Evolutionary conservation across 805 yeast species (phyloP), one percentile per base, ranked within the genome.

Genomic region (Candida germanica): DNA sequence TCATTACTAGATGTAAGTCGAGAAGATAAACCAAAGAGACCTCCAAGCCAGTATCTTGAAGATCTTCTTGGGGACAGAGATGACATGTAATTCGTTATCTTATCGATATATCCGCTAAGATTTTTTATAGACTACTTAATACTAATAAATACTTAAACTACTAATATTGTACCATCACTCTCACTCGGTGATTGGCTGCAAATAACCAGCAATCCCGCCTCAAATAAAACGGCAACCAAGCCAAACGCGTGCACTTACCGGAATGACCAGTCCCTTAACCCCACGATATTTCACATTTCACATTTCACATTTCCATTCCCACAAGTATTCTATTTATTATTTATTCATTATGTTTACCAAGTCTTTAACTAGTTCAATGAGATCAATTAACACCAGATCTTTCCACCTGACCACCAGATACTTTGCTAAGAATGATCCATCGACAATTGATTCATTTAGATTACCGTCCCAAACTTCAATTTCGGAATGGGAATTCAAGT

Each of bases 391-490:
- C 6, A 33, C 26, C 24, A 35, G 35, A 26, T 29, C 38, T 3
- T n/a, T 31, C 14, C 33, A 28, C 18, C 20, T 10, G 5, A 17
- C 31, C 8, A 4, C 13, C 6, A 16, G 34, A n/a, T 13, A 18
- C 3, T 39, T 39, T 13, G 77, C 79, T 23, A 79, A 79, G 50
- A 79, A 79, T 33, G 83, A 78, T 47, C 36, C 58, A 4, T 77
- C 83, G 6, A 71, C 77, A 26, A 78, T 79, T 43, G 85, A 79
- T 51, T 72, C 70, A 29, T 77, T 61, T 58, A 72, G 64, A 46
- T 59, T 75, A 27, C 80, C 80, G 11, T 54, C 71, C 29, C 66
- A 64, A 49, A 55, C 71, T 22, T 61, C 70, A 33, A 54, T 73
- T 52, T 54, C 66, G 49, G 66, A 73, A 52, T 64, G 79, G 77